These are phyloP conservation scores for Sporothrix mexicana DNA, from an alignment of 2,329 filamentous ascomycete genomes.

Conservation along the genomic window DNA sequence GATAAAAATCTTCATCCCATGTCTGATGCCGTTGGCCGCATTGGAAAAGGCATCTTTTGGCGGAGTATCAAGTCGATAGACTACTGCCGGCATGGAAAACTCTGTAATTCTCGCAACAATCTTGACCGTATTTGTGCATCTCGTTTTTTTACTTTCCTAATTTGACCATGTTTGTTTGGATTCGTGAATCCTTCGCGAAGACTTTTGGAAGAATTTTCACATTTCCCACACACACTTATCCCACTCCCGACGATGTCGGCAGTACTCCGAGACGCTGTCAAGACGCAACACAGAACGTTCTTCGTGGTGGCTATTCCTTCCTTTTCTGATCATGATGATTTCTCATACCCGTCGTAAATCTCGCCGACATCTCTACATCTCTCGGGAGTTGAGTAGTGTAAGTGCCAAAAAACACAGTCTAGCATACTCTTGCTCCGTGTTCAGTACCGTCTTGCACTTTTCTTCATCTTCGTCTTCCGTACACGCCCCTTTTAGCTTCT, in stretches of 20 bases:
- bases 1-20: neutral
- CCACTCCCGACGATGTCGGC: neutral
- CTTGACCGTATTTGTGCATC: too few relatives aligned
- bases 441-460: neutral
- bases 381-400: neutral
- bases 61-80: neutral
- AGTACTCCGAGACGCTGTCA: neutral
- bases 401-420: neutral
- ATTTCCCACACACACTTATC: neutral
- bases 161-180: neutral
- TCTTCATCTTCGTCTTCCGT: neutral
- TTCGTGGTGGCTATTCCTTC: neutral
- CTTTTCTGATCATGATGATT: neutral
- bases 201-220: neutral
- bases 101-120: neutral
- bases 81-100: neutral
- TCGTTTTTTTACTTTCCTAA: neutral
- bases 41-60: too few relatives aligned
- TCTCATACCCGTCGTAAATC: neutral
- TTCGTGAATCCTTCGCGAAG: neutral
- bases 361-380: neutral
- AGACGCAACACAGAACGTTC: too few relatives aligned
- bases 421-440: neutral
- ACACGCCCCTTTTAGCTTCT: slow-evolving; percentile 8
- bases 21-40: too few relatives aligned